A percentile compares a stretch with the other conserved stretches of the same genome.
Conservation (phyloP, 1,284 basidiomycete genomes). For the Cutaneotrichosporon spelunceum region DNA sequence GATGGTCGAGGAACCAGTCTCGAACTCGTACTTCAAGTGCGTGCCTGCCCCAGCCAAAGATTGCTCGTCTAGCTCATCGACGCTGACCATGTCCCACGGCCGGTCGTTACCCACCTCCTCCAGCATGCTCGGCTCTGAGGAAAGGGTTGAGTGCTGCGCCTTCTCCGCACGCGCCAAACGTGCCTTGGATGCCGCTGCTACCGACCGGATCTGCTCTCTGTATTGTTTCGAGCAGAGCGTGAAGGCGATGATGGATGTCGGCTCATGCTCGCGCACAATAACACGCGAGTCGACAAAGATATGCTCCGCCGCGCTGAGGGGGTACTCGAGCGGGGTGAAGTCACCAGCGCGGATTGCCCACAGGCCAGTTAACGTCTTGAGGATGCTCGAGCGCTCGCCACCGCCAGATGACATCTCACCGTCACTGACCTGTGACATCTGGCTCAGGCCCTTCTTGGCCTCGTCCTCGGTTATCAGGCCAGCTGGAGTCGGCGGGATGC, state of each 20-base stretch:
- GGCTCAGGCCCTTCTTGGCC: slow-evolving; percentile 26
- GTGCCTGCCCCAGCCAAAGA: slow-evolving; percentile 33
- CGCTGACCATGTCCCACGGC: slow-evolving; percentile 75
- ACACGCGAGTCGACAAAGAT: slow-evolving; percentile 94
- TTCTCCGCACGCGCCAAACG: slow-evolving; percentile 5
- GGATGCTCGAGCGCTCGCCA: slow-evolving; percentile 68
- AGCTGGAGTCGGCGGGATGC: slow-evolving; percentile 35
- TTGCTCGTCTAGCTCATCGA: slow-evolving; percentile 42
- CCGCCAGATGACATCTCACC: slow-evolving; percentile 55
- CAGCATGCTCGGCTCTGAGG: slow-evolving; percentile 18
- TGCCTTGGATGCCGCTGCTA: slow-evolving; percentile 52
- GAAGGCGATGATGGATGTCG: slow-evolving; percentile 95
- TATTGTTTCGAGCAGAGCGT: slow-evolving; percentile 90
- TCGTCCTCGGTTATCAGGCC: slow-evolving; percentile 37
- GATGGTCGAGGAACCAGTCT: slow-evolving; percentile 86
- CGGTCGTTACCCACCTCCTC: slow-evolving; percentile 17
- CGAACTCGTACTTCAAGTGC: slow-evolving; percentile 63
- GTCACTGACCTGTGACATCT: slow-evolving; percentile 50
- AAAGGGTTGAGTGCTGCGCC: neutral
- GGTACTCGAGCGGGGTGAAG: slow-evolving; percentile 58
- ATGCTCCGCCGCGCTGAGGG: slow-evolving; percentile 63
- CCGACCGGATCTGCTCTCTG: slow-evolving; percentile 71
- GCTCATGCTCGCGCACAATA: slow-evolving; percentile 94
- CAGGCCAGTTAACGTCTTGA: slow-evolving; percentile 80
- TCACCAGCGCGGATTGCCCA: slow-evolving; percentile 64